Evolutionary conservation across 139 green algal genomes (phyloP), one percentile per base, ranked within the genome.

Genomic region (Astrephomene gubernaculifera): DNA sequence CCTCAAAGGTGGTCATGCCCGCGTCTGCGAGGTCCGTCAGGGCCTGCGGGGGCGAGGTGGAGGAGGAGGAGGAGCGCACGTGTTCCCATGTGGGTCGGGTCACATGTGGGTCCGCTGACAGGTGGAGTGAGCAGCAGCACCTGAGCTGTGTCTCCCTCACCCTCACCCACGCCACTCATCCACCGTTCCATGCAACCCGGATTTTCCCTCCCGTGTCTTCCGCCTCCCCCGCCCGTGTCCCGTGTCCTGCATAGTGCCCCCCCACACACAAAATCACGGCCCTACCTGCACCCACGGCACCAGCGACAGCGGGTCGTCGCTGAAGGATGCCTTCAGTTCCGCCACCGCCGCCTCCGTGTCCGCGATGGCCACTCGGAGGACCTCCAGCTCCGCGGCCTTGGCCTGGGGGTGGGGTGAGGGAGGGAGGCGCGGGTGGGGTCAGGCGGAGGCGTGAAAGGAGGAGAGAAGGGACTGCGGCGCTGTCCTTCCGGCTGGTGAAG

Each of bases 11-110:
- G 73, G 87, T 92, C 82, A 91, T 31, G 3, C 91, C 91, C 43
- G 79, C 87, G 60, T 94, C 91, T 19, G 88, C 91, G 12, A 94
- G 85, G 24, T 80, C 91, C 73, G 92, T 92, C 68, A 94, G 81
- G 1, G 81, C 82, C 49, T 83, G 57, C 17, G 4, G 63, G 7
- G 63, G 21, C n/a, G n/a, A 71, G 63, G n/a, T 29, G 63, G 63
- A 24, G 63, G n/a, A 71, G 63, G 49, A 57, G 49, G 17, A 17
- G 49, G 49, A n/a, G n/a, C n/a, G n/a, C n/a, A n/a, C n/a, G n/a
- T n/a, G n/a, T n/a, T n/a, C n/a, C n/a, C n/a, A n/a, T n/a, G n/a
- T n/a, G n/a, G n/a, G n/a, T n/a, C n/a, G n/a, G n/a, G n/a, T n/a
- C n/a, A n/a, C n/a, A n/a, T n/a, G n/a, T n/a, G n/a, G n/a, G n/a